Base-by-base conservation (phyloP, 352 stramenopile species). In the Globisporangium apiculatum region DNA sequence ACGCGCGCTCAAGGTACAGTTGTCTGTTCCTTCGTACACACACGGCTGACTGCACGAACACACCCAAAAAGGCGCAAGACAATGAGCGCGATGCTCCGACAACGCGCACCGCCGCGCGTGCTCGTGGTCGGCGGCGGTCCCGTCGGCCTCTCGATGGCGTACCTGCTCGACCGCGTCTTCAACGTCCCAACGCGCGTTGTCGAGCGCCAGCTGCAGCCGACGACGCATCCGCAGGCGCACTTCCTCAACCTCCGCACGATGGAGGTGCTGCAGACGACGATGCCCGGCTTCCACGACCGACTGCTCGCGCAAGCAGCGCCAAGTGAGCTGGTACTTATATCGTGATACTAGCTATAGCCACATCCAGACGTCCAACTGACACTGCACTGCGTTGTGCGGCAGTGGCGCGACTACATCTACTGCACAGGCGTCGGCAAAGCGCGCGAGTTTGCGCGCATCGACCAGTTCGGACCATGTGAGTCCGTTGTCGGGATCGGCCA, bases 181-280 rank as follows among this genome's bases (percentile, higher is more conserved):
- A 69, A 76, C 46, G 68, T 94, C 11, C 75, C 70, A 10, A 81
- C 79, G 6, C 82, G 83, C 52, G 73, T 94, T 17, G 62, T 94
- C n/a, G 84, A 94, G 69, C 79, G 82, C 24, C 80, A 94, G 52
- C 60, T 63, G 42, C 69, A 74, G 59, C 79, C 80, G 15, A 94
- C 84, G 52, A 80, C 67, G 18, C 94, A 98, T 67, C 94, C 94
- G 7, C 92, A 97, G 68, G 94, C 94, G 53, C 94, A 98, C 67
- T 98, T 97, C 72, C 79, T 98, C 40, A 98, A 98, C 63, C 74
- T 97, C 7, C 77, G 94, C 37, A 96, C 87, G 1, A 97, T 98
- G 89, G 94, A 98, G 60, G 86, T 98, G 61, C 69, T 98, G 4
- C 83, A 82, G 37, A 58, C 73, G 41, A 61, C 79, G n/a, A 82